Base-by-base conservation (phyloP, 1,284 basidiomycete species). In the Neonothopanus nambi region DNA sequence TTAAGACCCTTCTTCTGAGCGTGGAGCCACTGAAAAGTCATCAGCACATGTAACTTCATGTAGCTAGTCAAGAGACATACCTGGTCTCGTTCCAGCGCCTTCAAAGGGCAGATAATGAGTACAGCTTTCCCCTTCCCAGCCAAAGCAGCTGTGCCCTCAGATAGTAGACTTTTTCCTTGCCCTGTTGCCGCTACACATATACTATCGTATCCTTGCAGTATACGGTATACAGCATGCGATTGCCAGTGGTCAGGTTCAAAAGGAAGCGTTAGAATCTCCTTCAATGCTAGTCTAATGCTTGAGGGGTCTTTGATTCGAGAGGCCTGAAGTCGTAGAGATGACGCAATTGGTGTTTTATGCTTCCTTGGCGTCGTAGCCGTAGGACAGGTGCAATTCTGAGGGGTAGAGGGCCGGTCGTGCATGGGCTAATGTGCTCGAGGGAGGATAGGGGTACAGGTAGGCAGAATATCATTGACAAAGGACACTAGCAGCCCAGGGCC, bases 171-270 rank as follows among this genome's bases (percentile, higher is more conserved):
- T 28, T 38, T 48, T 15, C 47, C 47, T 2, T 39, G 17, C 3
- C 47, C 47, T 6, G 36, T 48, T 5, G 47, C 47, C 4, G 47
- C 47, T 24, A 48, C 24, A 13, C 33, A 35, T 15, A 48, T 48
- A 11, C 47, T 36, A 28, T 48, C 47, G 28, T 48, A 39, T 23
- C 47, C 47, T 26, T 48, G 35, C 17, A 47, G 45, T 8, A 21
- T 35, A 8, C 45, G n/a, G n/a, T 47, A 8, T 18, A 47, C 20
- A 4, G 33, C 8, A 20, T 35, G 45, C 3, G 8, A 7, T 21
- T 47, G 45, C 45, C 45, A 47, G 4, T 47, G 30, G 13, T 37
- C 45, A 3, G 45, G 28, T 12, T 47, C 30, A 36, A 47, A 47
- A 13, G 13, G 3, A 17, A 47, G 33, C 7, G n/a, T 5, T 18